Evolutionary conservation across 805 yeast genomes (phyloP).

Genomic region (Candida schatavii): DNA sequence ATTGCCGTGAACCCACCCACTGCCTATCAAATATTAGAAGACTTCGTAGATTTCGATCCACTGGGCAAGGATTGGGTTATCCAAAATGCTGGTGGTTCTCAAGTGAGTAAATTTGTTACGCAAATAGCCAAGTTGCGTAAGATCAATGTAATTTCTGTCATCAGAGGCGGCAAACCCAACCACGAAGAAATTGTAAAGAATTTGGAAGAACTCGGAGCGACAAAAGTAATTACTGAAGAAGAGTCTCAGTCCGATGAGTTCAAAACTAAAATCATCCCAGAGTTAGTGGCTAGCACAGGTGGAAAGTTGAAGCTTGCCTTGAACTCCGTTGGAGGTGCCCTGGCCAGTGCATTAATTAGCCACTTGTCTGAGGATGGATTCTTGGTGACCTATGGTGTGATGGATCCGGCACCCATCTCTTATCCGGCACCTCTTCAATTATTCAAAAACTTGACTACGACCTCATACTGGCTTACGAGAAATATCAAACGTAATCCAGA

Average conservation of each 20-base stretch:
- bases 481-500: constrained; percentile 46
- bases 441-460: constrained; percentile 27
- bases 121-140: constrained; percentile 24
- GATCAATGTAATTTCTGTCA: constrained; percentile 26
- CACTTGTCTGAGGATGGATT: constrained; percentile 25
- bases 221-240: constrained; percentile 27
- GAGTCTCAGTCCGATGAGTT: constrained; percentile 20
- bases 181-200: constrained; percentile 18
- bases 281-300: constrained; percentile 8
- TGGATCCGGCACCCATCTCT: constrained; percentile 14
- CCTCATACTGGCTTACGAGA: constrained; percentile 31
- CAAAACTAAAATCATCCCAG: constrained; percentile 14
- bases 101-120: constrained; percentile 27
- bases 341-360: constrained; percentile 18
- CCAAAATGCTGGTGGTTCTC: constrained; percentile 34
- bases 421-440: constrained; percentile 24
- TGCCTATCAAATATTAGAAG: constrained; percentile 77
- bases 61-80: constrained; percentile 29
- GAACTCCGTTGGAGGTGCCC: constrained; percentile 30
- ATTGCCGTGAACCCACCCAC: constrained; percentile 86
- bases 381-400: constrained; percentile 28
- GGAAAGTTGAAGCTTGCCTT: constrained; percentile 28
- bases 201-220: constrained; percentile 28
- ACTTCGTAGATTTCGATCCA: constrained; percentile 40
- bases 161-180: constrained; percentile 26